phyloP scores from a whole-genome alignment of 108 stramenopile species.

The Nitzschia putrida region DNA sequence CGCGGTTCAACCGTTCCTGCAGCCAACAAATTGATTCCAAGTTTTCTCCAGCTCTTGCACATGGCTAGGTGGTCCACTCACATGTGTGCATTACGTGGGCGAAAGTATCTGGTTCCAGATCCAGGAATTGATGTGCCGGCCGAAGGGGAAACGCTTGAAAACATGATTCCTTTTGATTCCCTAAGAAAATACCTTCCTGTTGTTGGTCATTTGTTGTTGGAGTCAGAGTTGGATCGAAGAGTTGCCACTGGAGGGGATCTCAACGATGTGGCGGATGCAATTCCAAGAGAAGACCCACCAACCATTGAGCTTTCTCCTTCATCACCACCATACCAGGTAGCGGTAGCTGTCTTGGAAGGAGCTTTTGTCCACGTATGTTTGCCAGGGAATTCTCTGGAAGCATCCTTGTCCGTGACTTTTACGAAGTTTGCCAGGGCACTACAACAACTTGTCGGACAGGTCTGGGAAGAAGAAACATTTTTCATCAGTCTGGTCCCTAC shows the following conservation, averaged over 20 bases:
- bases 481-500: slow-evolving; percentile 69
- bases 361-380: slow-evolving; percentile 66
- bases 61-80: slow-evolving; percentile 76
- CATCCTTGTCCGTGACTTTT: slow-evolving; percentile 63
- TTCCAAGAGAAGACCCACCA: slow-evolving; percentile 22
- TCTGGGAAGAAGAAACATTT: slow-evolving; percentile 68
- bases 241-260: slow-evolving; percentile 63
- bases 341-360: slow-evolving; percentile 64
- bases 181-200: slow-evolving; percentile 68
- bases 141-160: slow-evolving; percentile 35
- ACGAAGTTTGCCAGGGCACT: slow-evolving; percentile 67
- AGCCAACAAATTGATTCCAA: slow-evolving; percentile 65
- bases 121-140: slow-evolving; percentile 49
- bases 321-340: slow-evolving; percentile 45
- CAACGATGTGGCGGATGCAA: slow-evolving; percentile 48
- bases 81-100: slow-evolving; percentile 74
- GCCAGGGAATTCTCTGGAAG: slow-evolving; percentile 74
- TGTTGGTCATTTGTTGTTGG: slow-evolving; percentile 62
- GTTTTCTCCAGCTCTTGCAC: slow-evolving; percentile 77
- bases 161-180: slow-evolving; percentile 51
- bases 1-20: slow-evolving; percentile 54
- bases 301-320: background rate
- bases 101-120: slow-evolving; percentile 60
- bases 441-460: slow-evolving; percentile 38
- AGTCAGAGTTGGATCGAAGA: slow-evolving; percentile 73